Conservation (phyloP, 192 early-diverging fungal genomes). For the Coemansia reversa region DNA sequence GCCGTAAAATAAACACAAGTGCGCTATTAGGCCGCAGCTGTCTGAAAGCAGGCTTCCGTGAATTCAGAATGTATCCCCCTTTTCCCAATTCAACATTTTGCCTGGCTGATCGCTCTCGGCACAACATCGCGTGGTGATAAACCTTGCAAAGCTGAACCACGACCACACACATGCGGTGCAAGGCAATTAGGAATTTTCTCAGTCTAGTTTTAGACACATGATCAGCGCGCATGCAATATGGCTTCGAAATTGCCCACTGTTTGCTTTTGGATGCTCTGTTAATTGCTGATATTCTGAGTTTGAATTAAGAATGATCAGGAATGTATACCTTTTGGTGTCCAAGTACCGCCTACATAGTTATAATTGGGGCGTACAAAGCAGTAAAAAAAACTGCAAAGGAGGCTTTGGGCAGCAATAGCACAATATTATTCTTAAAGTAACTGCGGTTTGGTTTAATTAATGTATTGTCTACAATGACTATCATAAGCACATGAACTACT, state of each 20-base stretch:
- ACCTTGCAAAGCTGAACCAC: background rate
- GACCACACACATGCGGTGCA: background rate
- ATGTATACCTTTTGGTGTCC: background rate
- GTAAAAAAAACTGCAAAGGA: background rate
- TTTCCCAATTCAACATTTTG: background rate
- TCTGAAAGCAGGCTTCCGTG: background rate
- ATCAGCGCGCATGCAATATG: background rate
- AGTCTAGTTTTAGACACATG: background rate
- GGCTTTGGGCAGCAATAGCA: background rate
- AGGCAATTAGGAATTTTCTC: background rate
- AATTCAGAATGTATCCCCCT: background rate
- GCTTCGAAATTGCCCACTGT: background rate
- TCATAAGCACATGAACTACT: background rate
- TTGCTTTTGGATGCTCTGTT: no score
- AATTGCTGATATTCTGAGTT: background rate
- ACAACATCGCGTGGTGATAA: background rate
- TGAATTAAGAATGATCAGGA: background rate
- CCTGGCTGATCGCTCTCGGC: background rate
- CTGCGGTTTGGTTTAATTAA: background rate
- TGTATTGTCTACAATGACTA: background rate
- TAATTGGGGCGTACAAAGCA: background rate
- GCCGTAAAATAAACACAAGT: background rate
- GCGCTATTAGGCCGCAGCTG: background rate
- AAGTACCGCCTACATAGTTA: background rate
- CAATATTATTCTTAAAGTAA: background rate